These are phyloP conservation scores for Rhodamnia rubescens DNA, from an alignment of 345 rosid genomes.

Conservation along the genomic window DNA sequence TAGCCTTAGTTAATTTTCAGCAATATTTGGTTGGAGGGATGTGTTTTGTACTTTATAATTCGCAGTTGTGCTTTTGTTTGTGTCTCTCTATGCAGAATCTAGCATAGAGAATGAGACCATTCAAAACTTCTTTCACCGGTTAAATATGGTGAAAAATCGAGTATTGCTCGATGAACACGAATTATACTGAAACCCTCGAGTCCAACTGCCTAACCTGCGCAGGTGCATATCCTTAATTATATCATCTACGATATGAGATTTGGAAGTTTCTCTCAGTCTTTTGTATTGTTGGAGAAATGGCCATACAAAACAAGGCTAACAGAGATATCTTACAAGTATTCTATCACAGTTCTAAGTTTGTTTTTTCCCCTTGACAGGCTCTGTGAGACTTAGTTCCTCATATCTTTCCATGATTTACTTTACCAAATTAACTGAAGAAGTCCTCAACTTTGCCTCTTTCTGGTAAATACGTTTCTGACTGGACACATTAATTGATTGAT, in stretches of 20 bases:
- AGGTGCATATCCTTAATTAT: background rate
- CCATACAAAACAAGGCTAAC: background rate
- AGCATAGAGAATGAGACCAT: background rate
- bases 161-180: background rate
- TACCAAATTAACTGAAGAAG: background rate
- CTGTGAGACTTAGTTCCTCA: background rate
- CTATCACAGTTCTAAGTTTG: background rate
- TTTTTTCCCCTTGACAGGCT: background rate
- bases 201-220: background rate
- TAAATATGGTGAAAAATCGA: background rate
- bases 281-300: background rate
- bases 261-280: background rate
- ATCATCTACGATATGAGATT: background rate
- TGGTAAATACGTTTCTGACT: background rate
- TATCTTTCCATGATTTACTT: background rate
- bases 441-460: background rate
- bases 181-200: background rate
- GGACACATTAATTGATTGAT: background rate
- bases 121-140: background rate
- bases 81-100: background rate
- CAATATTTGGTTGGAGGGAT: background rate
- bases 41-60: background rate
- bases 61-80: background rate
- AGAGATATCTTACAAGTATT: background rate
- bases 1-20: background rate